Base-by-base conservation (phyloP, 352 stramenopile genomes). In the Pythium brachiatum region DNA sequence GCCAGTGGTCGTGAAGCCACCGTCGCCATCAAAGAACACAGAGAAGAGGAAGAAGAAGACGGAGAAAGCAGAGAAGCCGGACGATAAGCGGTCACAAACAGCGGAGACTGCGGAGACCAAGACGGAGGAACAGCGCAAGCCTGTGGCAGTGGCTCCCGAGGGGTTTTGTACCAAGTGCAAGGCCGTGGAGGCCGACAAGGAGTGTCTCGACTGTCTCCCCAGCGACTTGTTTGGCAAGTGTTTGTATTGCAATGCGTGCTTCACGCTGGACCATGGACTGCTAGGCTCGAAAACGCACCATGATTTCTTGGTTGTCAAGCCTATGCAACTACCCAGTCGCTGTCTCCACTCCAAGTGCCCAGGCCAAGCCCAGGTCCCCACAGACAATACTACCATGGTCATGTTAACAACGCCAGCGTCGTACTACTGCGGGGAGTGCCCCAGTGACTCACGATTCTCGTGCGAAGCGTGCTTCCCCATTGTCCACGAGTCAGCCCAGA, bases 181-280 rank as follows among this genome's bases (percentile, higher is more conserved):
- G 3, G 53, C 32, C 43, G 50, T 13, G 0, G 36, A 57, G 11
- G 74, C 83, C 2, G 76, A 78, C 13, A 88, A 87, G 23, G 68
- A 75, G 20, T 92, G 83, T 62, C 53, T 90, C 9, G 72, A 88
- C 46, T 92, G 83, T 29, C 51, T 62, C 9, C 58, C 74, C 9
- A 52, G 61, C 0, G 43, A 52, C 8, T 12, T 60, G 7, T 48
- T 29, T 15, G 36, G 44, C 20, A 41, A 41, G 29, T 20, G 32
- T 27, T 47, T 68, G 8, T 92, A 74, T 50, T 92, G 83, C 61
- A 68, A 62, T 0, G 2, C 47, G 3, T 92, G 83, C 46, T 92
- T 89, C 32, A 72, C 63, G n/a, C 63, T 72, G 9, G 78, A 92
- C 43, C 79, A 87, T 32, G 57, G 51, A 18, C 16, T 70, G 1